Base-by-base conservation (phyloP, 805 yeast genomes). In the Teunomyces pallodes region DNA sequence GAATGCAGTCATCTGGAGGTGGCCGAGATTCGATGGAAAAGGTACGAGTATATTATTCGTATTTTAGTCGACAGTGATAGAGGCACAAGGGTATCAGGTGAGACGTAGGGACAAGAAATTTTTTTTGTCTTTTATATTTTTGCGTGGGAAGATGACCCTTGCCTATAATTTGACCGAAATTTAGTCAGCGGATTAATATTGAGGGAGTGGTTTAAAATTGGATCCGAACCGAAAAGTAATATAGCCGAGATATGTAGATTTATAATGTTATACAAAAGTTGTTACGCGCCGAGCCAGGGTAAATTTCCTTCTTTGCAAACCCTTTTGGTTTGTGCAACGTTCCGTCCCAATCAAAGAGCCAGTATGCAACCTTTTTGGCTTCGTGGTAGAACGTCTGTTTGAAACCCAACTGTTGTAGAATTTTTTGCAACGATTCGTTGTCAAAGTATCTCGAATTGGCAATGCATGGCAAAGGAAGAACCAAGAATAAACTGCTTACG, bases 401-500 rank as follows among this genome's bases (percentile, higher is more conserved):
- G 53, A 82, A 90, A 0, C 97, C 97, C n/a, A 89, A 66, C 6
- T 72, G 56, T 0, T 50, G 30, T 80, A 86, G 76, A 9, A 90
- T 76, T 1, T 65, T 61, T 1, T 62, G 54, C 7, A 80, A 67
- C 24, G 62, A 64, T 0, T 59, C 61, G 35, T 73, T 70, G 52
- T 80, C 77, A 63, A 85, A 81, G 61, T 91, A 92, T 40, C 98
- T 74, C 0, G 97, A 90, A 62, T 92, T 91, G 7, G 70, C 63
- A 1, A 89, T 72, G 61, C 99, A 92, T 0, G 98, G 96, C 31
- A 87, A 72, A 0, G 99, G 99, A 3, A 92, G 68, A 5, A 92
- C 98, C 9, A 92, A 65, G 60, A 92, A 91, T 4, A 90, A 64
- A 30, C 74, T 59, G 4, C 80, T 72, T 3, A 64, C 49, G 5